phyloP scores from a whole-genome alignment of 78 protist genomes.

The Dictyostelium brefeldianum region DNA sequence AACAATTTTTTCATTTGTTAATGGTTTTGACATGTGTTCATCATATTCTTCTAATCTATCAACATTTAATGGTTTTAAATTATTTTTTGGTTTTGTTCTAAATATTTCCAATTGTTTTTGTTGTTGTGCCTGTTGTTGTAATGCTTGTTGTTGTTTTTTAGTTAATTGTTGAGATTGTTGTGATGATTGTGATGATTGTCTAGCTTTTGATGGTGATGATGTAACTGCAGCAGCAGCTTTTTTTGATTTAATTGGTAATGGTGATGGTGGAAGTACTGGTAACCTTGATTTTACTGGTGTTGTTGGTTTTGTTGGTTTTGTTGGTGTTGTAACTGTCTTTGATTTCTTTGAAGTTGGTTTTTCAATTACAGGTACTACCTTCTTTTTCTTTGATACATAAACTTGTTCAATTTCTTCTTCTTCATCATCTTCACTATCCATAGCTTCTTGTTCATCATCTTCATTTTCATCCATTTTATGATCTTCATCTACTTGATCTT shows the following conservation, averaged over 20 bases:
- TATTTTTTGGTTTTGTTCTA: background rate
- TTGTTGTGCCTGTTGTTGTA: background rate
- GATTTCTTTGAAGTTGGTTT: background rate
- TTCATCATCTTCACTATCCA: background rate
- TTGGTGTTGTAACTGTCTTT: background rate
- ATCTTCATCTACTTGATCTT: background rate
- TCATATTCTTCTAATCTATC: slow-evolving; percentile 28
- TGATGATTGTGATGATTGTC: background rate
- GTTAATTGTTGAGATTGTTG: background rate
- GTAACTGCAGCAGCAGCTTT: background rate
- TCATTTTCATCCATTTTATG: background rate
- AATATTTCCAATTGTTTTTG: background rate
- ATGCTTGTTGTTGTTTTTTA: background rate
- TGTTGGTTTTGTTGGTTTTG: background rate
- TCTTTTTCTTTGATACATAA: background rate
- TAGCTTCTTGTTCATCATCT: background rate
- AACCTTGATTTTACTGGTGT: background rate
- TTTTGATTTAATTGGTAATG: background rate
- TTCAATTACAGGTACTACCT: background rate
- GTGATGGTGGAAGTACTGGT: background rate
- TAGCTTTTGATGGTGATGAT: background rate
- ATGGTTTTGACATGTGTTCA: background rate
- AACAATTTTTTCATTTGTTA: slow-evolving; percentile 25
- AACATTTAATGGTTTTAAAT: slow-evolving; percentile 7
- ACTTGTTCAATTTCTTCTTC: background rate